These are phyloP conservation scores for Cymbidium sinense DNA, from an alignment of 106 monocot genomes.

Conservation along the genomic window DNA sequence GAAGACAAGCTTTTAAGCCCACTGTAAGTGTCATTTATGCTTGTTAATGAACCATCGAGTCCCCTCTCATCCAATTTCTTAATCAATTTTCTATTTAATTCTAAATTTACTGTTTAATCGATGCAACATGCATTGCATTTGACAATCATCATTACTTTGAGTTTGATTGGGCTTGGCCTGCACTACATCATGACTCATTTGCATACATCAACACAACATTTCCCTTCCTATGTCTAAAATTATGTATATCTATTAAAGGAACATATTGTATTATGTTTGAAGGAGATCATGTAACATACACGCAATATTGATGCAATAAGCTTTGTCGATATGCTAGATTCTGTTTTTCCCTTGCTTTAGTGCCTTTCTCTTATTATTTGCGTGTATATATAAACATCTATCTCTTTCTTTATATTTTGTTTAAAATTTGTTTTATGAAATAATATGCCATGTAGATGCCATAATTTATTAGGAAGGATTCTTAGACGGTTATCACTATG, in stretches of 20 bases:
- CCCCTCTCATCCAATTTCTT: too few species aligned
- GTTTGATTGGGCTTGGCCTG: too few species aligned
- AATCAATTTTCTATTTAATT: too few species aligned
- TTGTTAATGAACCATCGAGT: too few species aligned
- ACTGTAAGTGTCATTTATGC: too few species aligned
- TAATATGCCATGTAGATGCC: neutral
- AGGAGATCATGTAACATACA: neutral
- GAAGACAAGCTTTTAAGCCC: too few species aligned
- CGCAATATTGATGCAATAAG: too few species aligned
- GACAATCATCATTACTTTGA: too few species aligned
- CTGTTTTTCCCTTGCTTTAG: neutral
- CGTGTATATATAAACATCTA: neutral
- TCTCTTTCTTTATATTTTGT: neutral
- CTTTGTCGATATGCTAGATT: neutral
- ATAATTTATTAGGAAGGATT: neutral
- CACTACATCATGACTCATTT: too few species aligned
- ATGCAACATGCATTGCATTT: too few species aligned
- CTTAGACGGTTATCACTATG: neutral
- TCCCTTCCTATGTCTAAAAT: neutral
- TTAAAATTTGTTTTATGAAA: neutral
- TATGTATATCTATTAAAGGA: neutral
- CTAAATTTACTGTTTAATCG: too few species aligned
- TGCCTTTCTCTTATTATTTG: neutral
- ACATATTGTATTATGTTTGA: neutral
- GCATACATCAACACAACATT: too few species aligned